Percentiles rank a stretch among this genome's conserved stretches.
Evolutionary conservation across 164 flowering plant genomes (phyloP).

Genomic region (Warburgia ugandensis): DNA sequence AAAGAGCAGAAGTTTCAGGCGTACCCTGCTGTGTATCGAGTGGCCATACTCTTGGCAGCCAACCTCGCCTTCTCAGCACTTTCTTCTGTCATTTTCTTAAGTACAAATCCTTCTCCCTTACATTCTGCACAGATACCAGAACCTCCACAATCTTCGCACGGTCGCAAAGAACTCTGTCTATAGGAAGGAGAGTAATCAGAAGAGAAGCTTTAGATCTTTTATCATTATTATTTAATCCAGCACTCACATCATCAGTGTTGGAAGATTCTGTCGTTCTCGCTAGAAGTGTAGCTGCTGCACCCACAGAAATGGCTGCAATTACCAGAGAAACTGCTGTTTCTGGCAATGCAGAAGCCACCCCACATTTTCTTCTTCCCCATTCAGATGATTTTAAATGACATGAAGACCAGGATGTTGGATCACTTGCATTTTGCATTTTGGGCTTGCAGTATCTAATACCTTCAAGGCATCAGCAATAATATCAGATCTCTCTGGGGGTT

Average conservation of each 20-base stretch:
- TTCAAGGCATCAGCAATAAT: no score
- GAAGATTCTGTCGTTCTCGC: slow-evolving; percentile 41
- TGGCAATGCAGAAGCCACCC: slow-evolving; percentile 38
- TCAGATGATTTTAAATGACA: slow-evolving; percentile 17
- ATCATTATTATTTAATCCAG: slow-evolving; percentile 1
- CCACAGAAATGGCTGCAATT: slow-evolving; percentile 76
- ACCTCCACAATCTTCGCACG: slow-evolving; percentile 80
- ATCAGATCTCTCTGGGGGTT: no score
- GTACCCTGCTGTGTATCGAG: slow-evolving; percentile 94
- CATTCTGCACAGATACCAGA: slow-evolving; percentile 92
- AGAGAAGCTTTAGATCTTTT: background rate
- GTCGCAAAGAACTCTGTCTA: slow-evolving; percentile 39
- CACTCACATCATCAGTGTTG: slow-evolving; percentile 44
- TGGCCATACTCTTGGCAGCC: slow-evolving; percentile 72
- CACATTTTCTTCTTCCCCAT: slow-evolving; percentile 18
- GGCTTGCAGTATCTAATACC: no score
- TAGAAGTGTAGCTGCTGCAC: slow-evolving; percentile 71
- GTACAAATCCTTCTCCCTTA: slow-evolving; percentile 91
- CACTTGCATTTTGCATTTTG: no score
- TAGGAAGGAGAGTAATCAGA: slow-evolving; percentile 10
- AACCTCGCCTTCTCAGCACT: slow-evolving; percentile 74
- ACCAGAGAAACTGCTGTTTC: slow-evolving; percentile 77
- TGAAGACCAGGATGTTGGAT: slow-evolving; percentile 5
- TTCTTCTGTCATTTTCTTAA: slow-evolving; percentile 66
- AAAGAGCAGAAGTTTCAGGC: slow-evolving; percentile 3